A percentile compares a stretch with the other conserved stretches of the same genome.
Evolutionary conservation across 2,329 filamentous ascomycete genomes (phyloP).

Genomic region (Cryphonectria japonica): DNA sequence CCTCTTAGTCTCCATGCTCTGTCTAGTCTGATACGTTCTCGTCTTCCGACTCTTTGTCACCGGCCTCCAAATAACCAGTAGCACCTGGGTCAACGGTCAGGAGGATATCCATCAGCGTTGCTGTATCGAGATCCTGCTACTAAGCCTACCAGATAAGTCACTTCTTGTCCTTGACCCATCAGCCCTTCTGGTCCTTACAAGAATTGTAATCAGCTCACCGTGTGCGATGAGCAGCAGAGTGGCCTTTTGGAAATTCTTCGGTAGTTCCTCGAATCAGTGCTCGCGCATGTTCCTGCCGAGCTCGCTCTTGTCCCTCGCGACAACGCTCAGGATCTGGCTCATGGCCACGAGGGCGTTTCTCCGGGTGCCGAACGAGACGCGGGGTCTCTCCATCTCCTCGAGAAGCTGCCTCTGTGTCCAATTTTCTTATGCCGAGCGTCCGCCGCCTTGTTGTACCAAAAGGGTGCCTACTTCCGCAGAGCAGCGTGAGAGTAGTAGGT

Average conservation of each 20-base stretch:
- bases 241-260: constrained; percentile 9
- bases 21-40: not conserved
- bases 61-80: not conserved
- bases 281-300: constrained; percentile 12
- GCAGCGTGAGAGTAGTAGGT: constrained; percentile 4
- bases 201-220: constrained; percentile 1
- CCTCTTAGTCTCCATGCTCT: not conserved
- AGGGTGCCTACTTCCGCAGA: constrained; percentile 1
- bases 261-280: not conserved
- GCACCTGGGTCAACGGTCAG: not conserved
- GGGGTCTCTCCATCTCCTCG: constrained; percentile 2
- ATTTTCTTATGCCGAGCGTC: constrained; percentile 6
- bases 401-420: constrained; percentile 22
- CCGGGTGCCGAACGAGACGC: constrained; percentile 15
- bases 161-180: constrained; percentile 5
- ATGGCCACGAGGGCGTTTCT: constrained; percentile 19
- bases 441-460: constrained; percentile 10
- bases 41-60: not conserved
- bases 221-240: not conserved
- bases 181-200: not conserved
- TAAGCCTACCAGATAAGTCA: not conserved
- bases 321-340: constrained; percentile 1
- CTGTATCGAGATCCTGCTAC: not conserved
- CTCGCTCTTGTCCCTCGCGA: constrained; percentile 8
- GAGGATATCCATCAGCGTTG: constrained; percentile 5